phyloP scores from a whole-genome alignment of 2,329 filamentous ascomycete genomes.

The Aspergillus sp. region DNA sequence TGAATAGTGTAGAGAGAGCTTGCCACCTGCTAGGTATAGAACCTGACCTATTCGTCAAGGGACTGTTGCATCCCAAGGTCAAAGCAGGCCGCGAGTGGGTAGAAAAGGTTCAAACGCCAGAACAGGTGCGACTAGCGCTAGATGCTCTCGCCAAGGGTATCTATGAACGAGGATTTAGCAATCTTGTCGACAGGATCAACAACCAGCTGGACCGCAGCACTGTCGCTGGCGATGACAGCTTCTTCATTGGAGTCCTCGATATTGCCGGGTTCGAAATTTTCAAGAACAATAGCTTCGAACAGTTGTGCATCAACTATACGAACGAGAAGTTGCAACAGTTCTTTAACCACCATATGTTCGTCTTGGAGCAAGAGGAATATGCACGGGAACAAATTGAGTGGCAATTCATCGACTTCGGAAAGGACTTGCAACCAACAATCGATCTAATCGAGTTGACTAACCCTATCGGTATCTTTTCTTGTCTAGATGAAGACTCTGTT shows the following conservation, averaged over 20 bases:
- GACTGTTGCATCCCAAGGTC: conserved; percentile 85
- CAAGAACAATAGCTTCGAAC: conserved; percentile 96
- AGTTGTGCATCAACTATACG: conserved; percentile 99
- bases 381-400: conserved; percentile 97
- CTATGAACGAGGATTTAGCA: conserved; percentile 93
- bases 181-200: conserved; percentile 90
- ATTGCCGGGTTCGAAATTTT: conserved; percentile 99
- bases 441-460: conserved; percentile 95
- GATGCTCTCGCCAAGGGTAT: conserved; percentile 96
- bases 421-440: conserved; percentile 94
- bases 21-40: conserved; percentile 84
- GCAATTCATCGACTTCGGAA: conserved; percentile 99
- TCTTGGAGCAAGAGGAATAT: conserved; percentile 97
- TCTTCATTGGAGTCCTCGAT: conserved; percentile 97
- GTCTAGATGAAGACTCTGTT: conserved; percentile 93
- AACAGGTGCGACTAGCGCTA: conserved; percentile 86
- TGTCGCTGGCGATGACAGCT: conserved; percentile 79
- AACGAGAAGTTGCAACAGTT: conserved; percentile 99
- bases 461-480: conserved; percentile 98
- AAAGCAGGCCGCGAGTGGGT: conserved; percentile 98
- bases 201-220: conserved; percentile 84
- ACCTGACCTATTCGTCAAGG: conserved; percentile 80
- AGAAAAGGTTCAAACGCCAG: conserved; percentile 95
- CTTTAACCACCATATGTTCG: conserved; percentile 99
- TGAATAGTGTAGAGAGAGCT: conserved; percentile 73